Evolutionary conservation across 495 filamentous ascomycete genomes (phyloP).

Genomic region (Rhypophila decipiens): DNA sequence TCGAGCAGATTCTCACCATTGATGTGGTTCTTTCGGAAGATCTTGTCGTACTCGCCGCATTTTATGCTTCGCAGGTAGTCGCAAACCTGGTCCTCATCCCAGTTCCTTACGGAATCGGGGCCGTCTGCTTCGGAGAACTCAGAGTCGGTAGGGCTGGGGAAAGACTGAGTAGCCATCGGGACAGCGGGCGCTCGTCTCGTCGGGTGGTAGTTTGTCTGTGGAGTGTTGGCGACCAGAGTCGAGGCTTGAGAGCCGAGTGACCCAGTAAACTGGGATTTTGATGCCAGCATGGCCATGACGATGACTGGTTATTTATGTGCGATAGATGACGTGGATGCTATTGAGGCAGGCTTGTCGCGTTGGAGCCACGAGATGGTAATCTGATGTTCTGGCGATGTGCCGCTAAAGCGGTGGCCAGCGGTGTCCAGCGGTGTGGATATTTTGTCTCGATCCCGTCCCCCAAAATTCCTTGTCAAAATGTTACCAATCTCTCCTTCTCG

Average conservation of each 20-base stretch:
- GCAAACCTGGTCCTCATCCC: constrained; percentile 88
- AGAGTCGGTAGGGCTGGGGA: constrained; percentile 84
- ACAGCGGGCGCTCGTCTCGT: constrained; percentile 49
- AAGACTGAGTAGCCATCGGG: constrained; percentile 57
- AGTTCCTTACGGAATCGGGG: constrained; percentile 56
- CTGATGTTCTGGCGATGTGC: too few relatives aligned
- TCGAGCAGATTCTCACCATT: constrained; percentile 94
- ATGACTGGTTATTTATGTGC: too few relatives aligned
- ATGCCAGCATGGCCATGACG: constrained; percentile 83
- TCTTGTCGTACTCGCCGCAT: constrained; percentile 83
- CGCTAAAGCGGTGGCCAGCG: too few relatives aligned
- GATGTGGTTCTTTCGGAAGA: constrained; percentile 92
- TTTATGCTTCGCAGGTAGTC: constrained; percentile 87
- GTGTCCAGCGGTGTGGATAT: too few relatives aligned
- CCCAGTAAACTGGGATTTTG: constrained; percentile 69
- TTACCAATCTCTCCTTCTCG: too few relatives aligned
- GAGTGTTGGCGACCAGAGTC: constrained; percentile 46
- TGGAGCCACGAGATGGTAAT: too few relatives aligned
- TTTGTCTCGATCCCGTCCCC: too few relatives aligned
- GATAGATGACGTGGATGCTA: too few relatives aligned
- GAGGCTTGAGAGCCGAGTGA: constrained; percentile 52
- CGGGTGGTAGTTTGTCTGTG: constrained; percentile 47
- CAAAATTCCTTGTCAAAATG: too few relatives aligned
- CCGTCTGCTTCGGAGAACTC: constrained; percentile 77
- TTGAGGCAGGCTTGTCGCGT: too few relatives aligned